Base-by-base conservation (phyloP, 1,139 yeast species). In the Debaryomycetaceae sp. region DNA sequence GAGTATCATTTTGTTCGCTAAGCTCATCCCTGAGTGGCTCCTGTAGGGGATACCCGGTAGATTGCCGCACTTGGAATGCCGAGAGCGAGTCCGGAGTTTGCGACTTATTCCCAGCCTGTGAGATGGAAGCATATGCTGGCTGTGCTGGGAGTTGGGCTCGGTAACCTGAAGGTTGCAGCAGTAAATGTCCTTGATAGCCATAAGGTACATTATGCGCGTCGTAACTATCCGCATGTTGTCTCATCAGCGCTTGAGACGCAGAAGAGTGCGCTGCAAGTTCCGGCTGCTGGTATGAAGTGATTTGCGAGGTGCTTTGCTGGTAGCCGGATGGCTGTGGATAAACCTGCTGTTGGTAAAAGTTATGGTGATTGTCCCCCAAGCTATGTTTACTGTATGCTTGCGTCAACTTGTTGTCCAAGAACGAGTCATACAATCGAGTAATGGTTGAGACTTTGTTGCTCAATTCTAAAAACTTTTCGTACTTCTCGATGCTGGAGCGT, bases 401-500 rank as follows among this genome's bases (percentile, higher is more conserved):
- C 20, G 62, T 58, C 32, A 82, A 62, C 51, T 88, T 71, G 23
- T 75, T 71, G 43, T 91, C 96, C 38, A 89, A 64, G 34, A 83
- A 69, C 39, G 75, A 75, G 52, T 91, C 96, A 49, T 91, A 91
- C 29, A 83, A 67, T 39, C 83, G 69, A 46, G 82, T 75, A 19
- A 88, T 83, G 3, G 93, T 82, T 31, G 84, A 78, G 33, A 91
- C 71, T 49, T 91, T 86, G 28, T 84, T 78, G 54, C 85, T 88
- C 72, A 86, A 67, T 36, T 84, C 91, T 41, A 84, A 75, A 38
- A 83, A 72, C 16, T 61, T 56, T 36, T 85, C 94, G 45, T 88
- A 78, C 47, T 78, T 81, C 31, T 74, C 72, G 21, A 78, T 71
- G 1, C 89, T 66, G 11, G 71, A 72, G 24, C 80, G 71, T 30